Conservation (phyloP, 805 yeast genomes). For the Candida succiphila region DNA sequence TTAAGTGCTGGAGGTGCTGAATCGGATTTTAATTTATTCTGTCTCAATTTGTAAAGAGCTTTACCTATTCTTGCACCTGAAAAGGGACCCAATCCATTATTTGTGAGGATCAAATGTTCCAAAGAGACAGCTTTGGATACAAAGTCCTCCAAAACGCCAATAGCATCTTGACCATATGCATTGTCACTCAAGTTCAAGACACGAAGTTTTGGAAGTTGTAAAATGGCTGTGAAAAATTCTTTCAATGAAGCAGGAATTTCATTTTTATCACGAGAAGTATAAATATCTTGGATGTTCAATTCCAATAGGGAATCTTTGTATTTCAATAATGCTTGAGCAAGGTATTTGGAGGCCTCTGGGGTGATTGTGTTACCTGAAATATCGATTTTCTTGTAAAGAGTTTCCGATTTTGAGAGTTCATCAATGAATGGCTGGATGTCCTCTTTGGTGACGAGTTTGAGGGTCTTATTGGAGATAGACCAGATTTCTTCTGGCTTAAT, state of each 20-base stretch:
- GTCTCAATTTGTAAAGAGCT: constrained; percentile 64
- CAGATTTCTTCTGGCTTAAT: constrained; percentile 38
- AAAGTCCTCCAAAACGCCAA: constrained; percentile 77
- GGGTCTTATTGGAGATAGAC: constrained; percentile 64
- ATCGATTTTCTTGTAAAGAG: constrained; percentile 46
- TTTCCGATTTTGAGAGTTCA: constrained; percentile 32
- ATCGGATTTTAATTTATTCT: constrained; percentile 41
- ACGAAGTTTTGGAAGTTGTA: constrained; percentile 56
- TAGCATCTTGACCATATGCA: constrained; percentile 94
- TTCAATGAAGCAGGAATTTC: constrained; percentile 85
- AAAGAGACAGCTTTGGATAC: constrained; percentile 67
- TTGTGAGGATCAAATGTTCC: constrained; percentile 80
- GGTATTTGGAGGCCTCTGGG: constrained; percentile 69
- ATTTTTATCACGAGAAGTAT: constrained; percentile 88
- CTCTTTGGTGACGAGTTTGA: constrained; percentile 61
- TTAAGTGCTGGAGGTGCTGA: constrained; percentile 39
- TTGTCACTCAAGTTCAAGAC: constrained; percentile 85
- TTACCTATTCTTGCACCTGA: constrained; percentile 93
- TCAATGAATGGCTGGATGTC: constrained; percentile 67
- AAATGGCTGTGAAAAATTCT: constrained; percentile 61
- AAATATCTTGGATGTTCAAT: constrained; percentile 82
- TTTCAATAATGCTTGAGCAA: constrained; percentile 46
- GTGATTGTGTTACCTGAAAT: constrained; percentile 93
- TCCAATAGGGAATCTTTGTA: constrained; percentile 42
- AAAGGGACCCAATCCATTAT: constrained; percentile 97